Evolutionary conservation across 2,329 filamentous ascomycete genomes (phyloP), one percentile per base, ranked within the genome.

Genomic region (Ploettnerulaceae sp.): DNA sequence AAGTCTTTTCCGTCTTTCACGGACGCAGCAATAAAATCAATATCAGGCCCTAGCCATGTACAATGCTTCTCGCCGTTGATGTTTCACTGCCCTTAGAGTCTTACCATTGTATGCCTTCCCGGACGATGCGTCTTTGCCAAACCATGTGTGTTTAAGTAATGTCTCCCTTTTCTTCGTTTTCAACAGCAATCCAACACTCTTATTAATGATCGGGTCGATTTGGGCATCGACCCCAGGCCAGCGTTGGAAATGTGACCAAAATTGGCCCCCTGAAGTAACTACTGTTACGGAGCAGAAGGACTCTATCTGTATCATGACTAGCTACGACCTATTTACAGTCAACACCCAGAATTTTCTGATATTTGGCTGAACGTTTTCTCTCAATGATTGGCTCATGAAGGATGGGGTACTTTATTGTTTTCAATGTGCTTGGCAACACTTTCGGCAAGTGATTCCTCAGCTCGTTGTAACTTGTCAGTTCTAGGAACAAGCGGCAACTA

Each of bases 181-280:
- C 37, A 76, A 49, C 7, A 49, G 17, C 21, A 59, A 47, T 2
- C 52, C 54, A 34, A 53, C 54, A 12, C 46, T 53, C 26, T 58
- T 73, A 37, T 71, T 75, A 53, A 72, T 74, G 21, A 81, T 67
- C 1, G 67, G 65, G 37, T 72, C 68, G 48, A 80, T 66, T 47
- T 69, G 62, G 24, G 69, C 69, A 6, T 68, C 66, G 4, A 80
- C 69, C 12, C 69, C 68, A 12, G 74, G 71, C 64, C 78, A 82
- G 7, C 75, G 71, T 51, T 72, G 65, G 58, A 81, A 28, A 80
- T 77, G 24, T 73, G 71, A 12, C 74, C 72, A 7, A 72, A 72
- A 57, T 81, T 82, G 12, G 75, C n/a, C n/a, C n/a, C n/a, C n/a
- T n/a, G n/a, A n/a, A n/a, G n/a, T n/a, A n/a, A n/a, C n/a, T n/a